phyloP scores from a whole-genome alignment of 2,329 filamentous ascomycete species.

The Colletotrichum karsti region DNA sequence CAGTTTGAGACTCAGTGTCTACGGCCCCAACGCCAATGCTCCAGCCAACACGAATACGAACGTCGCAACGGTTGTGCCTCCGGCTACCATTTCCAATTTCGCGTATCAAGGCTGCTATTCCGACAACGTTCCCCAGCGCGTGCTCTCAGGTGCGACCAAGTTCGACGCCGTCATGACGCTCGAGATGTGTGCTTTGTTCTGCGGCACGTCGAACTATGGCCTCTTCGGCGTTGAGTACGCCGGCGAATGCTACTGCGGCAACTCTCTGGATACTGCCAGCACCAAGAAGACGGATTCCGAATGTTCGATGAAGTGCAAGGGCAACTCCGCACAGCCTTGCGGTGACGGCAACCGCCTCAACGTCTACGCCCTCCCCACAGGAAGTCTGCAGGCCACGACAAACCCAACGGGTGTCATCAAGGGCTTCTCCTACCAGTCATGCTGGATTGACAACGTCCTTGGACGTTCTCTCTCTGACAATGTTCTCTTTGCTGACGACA shows the following conservation, averaged over 20 bases:
- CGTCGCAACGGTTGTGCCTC: neutral
- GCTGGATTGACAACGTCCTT: neutral
- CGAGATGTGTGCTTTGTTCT: conserved; percentile 41
- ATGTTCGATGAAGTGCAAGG: conserved; percentile 40
- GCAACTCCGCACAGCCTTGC: neutral
- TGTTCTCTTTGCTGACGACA: neutral
- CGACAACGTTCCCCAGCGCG: conserved; percentile 35
- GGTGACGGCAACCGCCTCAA: neutral
- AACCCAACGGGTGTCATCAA: conserved; percentile 31
- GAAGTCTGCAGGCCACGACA: neutral
- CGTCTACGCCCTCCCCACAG: neutral
- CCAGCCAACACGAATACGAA: neutral
- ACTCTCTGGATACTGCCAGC: conserved; percentile 37
- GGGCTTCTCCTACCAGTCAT: neutral
- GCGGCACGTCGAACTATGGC: conserved; percentile 43
- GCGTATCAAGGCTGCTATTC: neutral
- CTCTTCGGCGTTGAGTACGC: conserved; percentile 52
- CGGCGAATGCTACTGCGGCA: conserved; percentile 47
- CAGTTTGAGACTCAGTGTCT: conserved; percentile 44
- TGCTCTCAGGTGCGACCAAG: conserved; percentile 47
- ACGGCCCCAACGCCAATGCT: conserved; percentile 12
- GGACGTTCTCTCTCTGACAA: neutral
- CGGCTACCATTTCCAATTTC: neutral
- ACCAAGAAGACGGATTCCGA: conserved; percentile 37
- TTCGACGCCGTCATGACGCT: conserved; percentile 49